These are phyloP conservation scores for Cryptosporidium felis DNA, from an alignment of 169 alveolate genomes.

Conservation along the genomic window DNA sequence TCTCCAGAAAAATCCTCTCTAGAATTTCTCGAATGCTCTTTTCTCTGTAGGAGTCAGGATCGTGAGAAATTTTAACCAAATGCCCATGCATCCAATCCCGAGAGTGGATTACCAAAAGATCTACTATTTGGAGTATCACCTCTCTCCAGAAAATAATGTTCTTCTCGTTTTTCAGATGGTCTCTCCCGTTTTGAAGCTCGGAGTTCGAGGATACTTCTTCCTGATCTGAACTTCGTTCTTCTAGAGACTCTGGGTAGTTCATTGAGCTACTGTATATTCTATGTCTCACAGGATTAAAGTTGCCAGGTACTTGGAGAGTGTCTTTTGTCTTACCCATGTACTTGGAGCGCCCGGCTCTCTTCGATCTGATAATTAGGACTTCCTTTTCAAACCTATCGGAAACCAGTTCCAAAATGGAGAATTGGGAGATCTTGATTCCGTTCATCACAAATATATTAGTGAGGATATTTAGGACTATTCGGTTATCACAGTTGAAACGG, in stretches of 20 bases:
- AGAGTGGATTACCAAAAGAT: neutral
- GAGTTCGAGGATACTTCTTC: no score
- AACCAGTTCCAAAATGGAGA: neutral
- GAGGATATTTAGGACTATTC: conserved; percentile 21
- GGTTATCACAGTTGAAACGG: conserved; percentile 9
- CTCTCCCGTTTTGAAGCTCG: no score
- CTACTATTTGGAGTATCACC: conserved; percentile 8
- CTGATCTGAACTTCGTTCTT: neutral
- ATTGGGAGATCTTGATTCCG: conserved; percentile 44
- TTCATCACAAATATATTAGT: conserved; percentile 21
- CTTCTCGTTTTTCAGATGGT: neutral
- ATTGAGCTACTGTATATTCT: no score
- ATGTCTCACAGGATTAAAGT: no score
- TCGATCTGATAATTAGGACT: neutral
- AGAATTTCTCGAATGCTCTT: neutral
- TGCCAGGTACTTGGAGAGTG: neutral
- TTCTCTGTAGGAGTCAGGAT: neutral
- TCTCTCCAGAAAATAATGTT: conserved; percentile 62
- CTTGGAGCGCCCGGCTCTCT: neutral
- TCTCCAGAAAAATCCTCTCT: neutral
- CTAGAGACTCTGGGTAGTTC: no score
- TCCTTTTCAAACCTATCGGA: conserved; percentile 6
- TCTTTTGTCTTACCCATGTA: neutral
- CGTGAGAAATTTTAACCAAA: neutral
- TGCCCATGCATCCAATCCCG: neutral